These are phyloP conservation scores for Aspergillus luchuensis DNA, from an alignment of 2,329 filamentous ascomycete genomes.

Conservation along the genomic window DNA sequence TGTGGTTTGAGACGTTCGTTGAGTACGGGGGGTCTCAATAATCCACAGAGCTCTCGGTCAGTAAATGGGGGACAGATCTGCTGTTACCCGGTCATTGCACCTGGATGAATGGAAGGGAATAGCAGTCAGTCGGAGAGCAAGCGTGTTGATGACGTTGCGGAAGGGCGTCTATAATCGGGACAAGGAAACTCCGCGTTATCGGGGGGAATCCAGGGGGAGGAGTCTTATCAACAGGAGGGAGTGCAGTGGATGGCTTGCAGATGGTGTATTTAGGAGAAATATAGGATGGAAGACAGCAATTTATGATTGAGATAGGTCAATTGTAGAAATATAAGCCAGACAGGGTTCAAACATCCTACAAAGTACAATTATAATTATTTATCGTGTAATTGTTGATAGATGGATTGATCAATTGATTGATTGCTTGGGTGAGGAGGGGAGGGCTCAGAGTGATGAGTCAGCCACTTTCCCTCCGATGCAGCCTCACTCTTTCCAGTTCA, in stretches of 20 bases:
- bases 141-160: conserved; percentile 14
- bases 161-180: conserved; percentile 5
- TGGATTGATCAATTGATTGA: background rate
- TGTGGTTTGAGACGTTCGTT: conserved; percentile 1
- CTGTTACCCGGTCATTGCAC: conserved; percentile 1
- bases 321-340: too few relatives aligned
- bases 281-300: too few relatives aligned
- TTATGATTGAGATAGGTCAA: too few relatives aligned
- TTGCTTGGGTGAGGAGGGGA: background rate
- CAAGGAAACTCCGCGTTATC: conserved; percentile 14
- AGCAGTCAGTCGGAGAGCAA: background rate
- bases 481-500: background rate
- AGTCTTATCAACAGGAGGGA: background rate
- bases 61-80: background rate
- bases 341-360: too few relatives aligned
- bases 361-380: too few relatives aligned
- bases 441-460: background rate
- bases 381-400: too few relatives aligned
- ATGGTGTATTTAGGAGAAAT: background rate
- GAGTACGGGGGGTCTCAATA: background rate
- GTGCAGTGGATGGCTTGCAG: background rate
- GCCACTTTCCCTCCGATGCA: background rate
- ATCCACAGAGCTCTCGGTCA: background rate
- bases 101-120: background rate
- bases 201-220: background rate